These are phyloP conservation scores for Monilinia fructigena DNA, from an alignment of 2,329 filamentous ascomycete species.

Conservation along the genomic window DNA sequence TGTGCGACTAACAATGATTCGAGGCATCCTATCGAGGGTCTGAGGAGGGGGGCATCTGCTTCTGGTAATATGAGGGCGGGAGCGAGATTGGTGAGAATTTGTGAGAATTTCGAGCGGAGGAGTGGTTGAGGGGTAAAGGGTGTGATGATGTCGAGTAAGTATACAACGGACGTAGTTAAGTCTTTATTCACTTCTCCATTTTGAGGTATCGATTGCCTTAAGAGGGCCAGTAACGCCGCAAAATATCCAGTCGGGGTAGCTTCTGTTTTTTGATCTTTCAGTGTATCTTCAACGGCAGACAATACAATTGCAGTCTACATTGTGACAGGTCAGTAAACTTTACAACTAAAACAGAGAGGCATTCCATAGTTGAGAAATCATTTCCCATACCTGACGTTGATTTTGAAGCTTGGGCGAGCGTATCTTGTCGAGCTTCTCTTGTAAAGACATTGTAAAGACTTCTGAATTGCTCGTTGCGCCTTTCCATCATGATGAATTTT, in stretches of 20 bases:
- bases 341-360: neutral
- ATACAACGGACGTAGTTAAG: slow-evolving; percentile 81
- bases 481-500: slow-evolving; percentile 24
- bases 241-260: slow-evolving; percentile 90
- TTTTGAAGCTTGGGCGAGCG: slow-evolving; percentile 94
- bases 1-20: slow-evolving; percentile 90
- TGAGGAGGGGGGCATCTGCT: slow-evolving; percentile 81
- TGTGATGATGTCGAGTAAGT: slow-evolving; percentile 90
- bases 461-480: slow-evolving; percentile 36
- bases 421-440: slow-evolving; percentile 95
- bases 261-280: slow-evolving; percentile 82
- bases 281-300: slow-evolving; percentile 86
- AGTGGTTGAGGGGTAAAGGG: slow-evolving; percentile 81
- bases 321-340: slow-evolving; percentile 21
- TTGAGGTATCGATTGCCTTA: slow-evolving; percentile 70
- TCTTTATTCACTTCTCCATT: slow-evolving; percentile 74
- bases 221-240: slow-evolving; percentile 84
- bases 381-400: slow-evolving; percentile 73
- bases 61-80: slow-evolving; percentile 77
- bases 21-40: slow-evolving; percentile 87
- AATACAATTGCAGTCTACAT: slow-evolving; percentile 78
- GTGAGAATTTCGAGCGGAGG: slow-evolving; percentile 89
- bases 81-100: slow-evolving; percentile 83
- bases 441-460: slow-evolving; percentile 57
- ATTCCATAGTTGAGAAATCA: neutral